Conservation (phyloP, 2,329 filamentous ascomycete genomes). For the Colletotrichum salicis region DNA sequence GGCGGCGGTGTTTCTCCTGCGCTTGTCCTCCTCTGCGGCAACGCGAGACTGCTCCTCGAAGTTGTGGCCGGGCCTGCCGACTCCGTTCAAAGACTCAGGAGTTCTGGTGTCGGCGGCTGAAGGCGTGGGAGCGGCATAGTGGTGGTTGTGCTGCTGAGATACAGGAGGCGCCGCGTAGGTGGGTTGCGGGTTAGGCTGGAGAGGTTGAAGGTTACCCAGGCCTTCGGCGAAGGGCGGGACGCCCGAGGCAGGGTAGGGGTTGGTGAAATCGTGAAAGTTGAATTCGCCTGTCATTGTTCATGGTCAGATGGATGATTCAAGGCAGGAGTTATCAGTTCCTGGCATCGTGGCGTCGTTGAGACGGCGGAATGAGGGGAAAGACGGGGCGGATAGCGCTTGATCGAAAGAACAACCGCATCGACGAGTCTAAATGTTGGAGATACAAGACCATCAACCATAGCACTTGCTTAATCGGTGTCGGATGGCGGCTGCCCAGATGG, state of each 20-base stretch:
- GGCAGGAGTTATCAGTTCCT: conserved; percentile 32
- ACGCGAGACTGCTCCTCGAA: conserved; percentile 78
- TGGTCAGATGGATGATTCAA: conserved; percentile 37
- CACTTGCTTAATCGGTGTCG: conserved; percentile 33
- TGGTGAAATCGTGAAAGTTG: conserved; percentile 65
- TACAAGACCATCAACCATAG: conserved; percentile 19
- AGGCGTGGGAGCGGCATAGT: conserved; percentile 37
- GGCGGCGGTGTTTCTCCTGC: conserved; percentile 87
- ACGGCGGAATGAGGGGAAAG: conserved; percentile 25
- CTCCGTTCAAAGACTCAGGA: conserved; percentile 51
- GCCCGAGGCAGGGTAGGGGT: conserved; percentile 51
- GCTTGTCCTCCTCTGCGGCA: conserved; percentile 89
- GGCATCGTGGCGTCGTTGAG: conserved; percentile 35
- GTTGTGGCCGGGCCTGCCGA: conserved; percentile 57
- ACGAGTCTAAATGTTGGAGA: conserved; percentile 29
- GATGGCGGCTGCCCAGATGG: conserved; percentile 32
- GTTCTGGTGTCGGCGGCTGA: conserved; percentile 58
- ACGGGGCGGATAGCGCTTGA: conserved; percentile 25
- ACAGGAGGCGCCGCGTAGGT: conserved; percentile 53
- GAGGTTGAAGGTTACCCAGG: conserved; percentile 56
- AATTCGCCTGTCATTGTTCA: conserved; percentile 67
- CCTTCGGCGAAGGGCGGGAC: conserved; percentile 51
- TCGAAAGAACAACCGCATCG: conserved; percentile 25
- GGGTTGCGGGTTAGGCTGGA: conserved; percentile 63
- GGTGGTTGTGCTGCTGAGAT: conserved; percentile 48